A percentile compares a stretch with the other conserved stretches of the same genome.
These are phyloP conservation scores for Oryza nivara DNA, from an alignment of 176 grass and related monocot species.

Conservation along the genomic window DNA sequence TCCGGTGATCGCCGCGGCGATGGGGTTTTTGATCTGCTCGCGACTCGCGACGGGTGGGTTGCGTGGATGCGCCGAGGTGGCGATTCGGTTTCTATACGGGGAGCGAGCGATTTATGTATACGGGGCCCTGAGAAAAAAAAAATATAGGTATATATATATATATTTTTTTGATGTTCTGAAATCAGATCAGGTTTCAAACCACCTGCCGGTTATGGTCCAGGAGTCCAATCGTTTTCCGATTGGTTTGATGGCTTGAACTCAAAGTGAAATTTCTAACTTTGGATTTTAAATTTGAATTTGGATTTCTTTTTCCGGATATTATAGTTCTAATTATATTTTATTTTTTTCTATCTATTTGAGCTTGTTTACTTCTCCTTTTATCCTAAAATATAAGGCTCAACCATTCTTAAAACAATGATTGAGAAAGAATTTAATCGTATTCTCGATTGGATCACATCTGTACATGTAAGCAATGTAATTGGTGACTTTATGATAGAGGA, in stretches of 20 bases:
- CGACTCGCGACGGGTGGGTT: too few species aligned
- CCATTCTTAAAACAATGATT: too few species aligned
- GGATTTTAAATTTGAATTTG: not conserved
- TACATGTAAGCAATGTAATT: too few species aligned
- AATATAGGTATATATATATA: not conserved
- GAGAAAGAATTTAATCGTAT: too few species aligned
- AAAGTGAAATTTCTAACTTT: not conserved
- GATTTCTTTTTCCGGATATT: not conserved
- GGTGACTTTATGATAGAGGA: too few species aligned
- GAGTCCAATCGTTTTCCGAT: not conserved
- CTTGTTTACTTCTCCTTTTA: too few species aligned
- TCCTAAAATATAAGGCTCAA: too few species aligned
- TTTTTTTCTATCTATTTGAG: too few species aligned
- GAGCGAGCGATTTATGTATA: not conserved
- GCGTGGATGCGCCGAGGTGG: not conserved
- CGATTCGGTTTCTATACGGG: slow-evolving; percentile 19
- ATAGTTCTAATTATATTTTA: not conserved
- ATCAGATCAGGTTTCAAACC: not conserved
- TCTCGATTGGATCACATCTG: too few species aligned
- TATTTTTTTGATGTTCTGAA: too few species aligned
- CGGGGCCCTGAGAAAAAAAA: not conserved
- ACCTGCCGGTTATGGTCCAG: too few species aligned
- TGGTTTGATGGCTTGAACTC: not conserved
- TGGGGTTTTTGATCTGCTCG: slow-evolving; percentile 14
- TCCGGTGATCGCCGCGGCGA: slow-evolving; percentile 37